Evolutionary conservation across 1,284 basidiomycete species (phyloP).

Genomic region (Heterobasidion irregulare): DNA sequence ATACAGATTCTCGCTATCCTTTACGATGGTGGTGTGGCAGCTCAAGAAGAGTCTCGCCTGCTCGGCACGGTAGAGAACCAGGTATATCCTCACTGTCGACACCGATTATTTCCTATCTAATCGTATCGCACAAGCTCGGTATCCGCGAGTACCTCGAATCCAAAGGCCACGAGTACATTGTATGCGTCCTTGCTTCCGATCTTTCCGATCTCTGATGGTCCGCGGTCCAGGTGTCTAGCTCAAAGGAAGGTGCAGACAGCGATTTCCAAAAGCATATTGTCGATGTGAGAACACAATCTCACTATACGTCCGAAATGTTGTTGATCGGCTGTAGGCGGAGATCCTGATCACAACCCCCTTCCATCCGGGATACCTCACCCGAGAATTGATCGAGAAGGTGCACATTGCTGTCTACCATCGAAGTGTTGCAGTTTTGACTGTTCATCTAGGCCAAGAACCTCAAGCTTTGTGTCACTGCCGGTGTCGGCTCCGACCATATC

Average conservation of each 20-base stretch:
- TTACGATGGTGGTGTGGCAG: conserved; percentile 60
- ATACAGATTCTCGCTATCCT: conserved; percentile 69
- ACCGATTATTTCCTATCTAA: not conserved
- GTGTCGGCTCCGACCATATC: conserved; percentile 92
- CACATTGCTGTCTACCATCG: not conserved
- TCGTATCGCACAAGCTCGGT: conserved; percentile 51
- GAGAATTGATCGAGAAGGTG: conserved; percentile 40
- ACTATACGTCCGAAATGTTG: conserved; percentile 13
- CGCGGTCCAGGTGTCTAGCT: conserved; percentile 52
- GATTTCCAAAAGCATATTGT: conserved; percentile 79
- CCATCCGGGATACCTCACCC: conserved; percentile 86
- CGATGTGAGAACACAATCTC: conserved; percentile 37
- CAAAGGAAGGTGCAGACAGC: conserved; percentile 78
- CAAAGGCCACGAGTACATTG: conserved; percentile 65
- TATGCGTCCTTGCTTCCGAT: conserved; percentile 14
- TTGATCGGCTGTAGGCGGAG: conserved; percentile 38
- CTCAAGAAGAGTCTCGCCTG: conserved; percentile 67
- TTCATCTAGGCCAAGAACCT: conserved; percentile 71
- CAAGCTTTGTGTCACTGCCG: conserved; percentile 89
- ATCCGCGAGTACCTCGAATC: conserved; percentile 57
- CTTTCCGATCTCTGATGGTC: conserved; percentile 12
- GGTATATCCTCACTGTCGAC: not conserved
- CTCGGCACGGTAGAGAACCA: conserved; percentile 73
- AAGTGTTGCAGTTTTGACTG: not conserved
- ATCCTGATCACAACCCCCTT: conserved; percentile 88